Conservation (phyloP, 495 filamentous ascomycete genomes). For the Hypoxylon subgilvum region DNA sequence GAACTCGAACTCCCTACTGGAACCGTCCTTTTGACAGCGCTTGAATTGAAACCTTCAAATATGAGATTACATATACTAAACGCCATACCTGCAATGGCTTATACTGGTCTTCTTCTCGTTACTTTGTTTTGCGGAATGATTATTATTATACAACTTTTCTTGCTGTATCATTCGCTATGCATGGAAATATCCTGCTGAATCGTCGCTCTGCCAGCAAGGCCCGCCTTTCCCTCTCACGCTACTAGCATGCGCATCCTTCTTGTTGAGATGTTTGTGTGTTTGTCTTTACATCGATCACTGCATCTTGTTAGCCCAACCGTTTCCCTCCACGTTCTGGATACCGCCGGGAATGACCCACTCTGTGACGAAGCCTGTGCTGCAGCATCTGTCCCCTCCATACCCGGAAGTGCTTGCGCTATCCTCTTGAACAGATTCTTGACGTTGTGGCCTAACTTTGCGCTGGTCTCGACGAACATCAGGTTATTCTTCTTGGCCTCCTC, state of each 20-base stretch:
- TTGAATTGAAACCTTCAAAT: constrained; percentile 21
- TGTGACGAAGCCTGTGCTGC: constrained; percentile 67
- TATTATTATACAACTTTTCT: constrained; percentile 42
- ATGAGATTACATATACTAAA: constrained; percentile 42
- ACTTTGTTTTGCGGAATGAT: constrained; percentile 30
- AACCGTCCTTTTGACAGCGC: constrained; percentile 2
- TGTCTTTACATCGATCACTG: constrained; percentile 96
- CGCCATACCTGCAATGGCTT: constrained; percentile 31
- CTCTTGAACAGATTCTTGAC: constrained; percentile 95
- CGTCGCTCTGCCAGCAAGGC: constrained; percentile 6
- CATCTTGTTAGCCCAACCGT: constrained; percentile 30
- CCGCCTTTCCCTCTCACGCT: neutral
- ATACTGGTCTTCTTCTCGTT: constrained; percentile 32
- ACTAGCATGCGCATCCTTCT: constrained; percentile 82
- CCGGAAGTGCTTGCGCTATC: constrained; percentile 96
- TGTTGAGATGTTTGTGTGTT: constrained; percentile 72
- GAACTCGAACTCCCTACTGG: too few species aligned
- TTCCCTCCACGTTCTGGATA: constrained; percentile 19
- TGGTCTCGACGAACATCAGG: constrained; percentile 97
- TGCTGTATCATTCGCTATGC: constrained; percentile 36
- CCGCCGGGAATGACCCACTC: constrained; percentile 52
- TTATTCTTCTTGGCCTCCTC: constrained; percentile 98
- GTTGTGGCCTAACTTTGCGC: constrained; percentile 96
- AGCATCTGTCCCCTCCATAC: constrained; percentile 89
- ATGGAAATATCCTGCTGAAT: constrained; percentile 36